Evolutionary conservation across 768 basidiomycete genomes (phyloP).

Genomic region (Mycena latifolia): DNA sequence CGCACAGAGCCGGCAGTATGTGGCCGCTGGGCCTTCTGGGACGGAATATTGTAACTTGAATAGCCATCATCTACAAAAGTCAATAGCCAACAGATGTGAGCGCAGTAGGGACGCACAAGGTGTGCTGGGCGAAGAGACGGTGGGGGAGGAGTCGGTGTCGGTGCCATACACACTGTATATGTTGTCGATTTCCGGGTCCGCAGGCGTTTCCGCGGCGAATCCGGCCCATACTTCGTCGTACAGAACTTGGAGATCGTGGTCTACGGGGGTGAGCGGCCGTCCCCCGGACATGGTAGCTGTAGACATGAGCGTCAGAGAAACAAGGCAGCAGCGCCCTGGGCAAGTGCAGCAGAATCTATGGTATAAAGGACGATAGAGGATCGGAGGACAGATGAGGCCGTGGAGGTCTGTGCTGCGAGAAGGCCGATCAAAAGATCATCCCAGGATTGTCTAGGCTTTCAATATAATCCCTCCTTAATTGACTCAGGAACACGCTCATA

Average conservation of each 20-base stretch:
- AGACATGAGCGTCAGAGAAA: slow-evolving; percentile 24
- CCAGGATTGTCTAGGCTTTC: too few species aligned
- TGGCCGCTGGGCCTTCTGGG: slow-evolving; percentile 18
- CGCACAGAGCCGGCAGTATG: slow-evolving; percentile 18
- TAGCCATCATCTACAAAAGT: slow-evolving; percentile 26
- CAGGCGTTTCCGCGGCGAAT: slow-evolving; percentile 31
- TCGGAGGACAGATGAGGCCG: slow-evolving; percentile 21
- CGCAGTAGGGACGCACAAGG: slow-evolving; percentile 25
- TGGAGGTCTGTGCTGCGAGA: background rate
- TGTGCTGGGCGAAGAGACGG: slow-evolving; percentile 26
- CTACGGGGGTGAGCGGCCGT: slow-evolving; percentile 28
- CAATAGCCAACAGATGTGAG: slow-evolving; percentile 1
- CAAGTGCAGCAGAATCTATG: background rate
- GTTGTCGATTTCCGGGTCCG: slow-evolving; percentile 29
- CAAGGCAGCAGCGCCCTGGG: slow-evolving; percentile 11
- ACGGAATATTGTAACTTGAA: slow-evolving; percentile 3
- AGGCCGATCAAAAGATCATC: background rate
- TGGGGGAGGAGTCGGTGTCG: slow-evolving; percentile 20
- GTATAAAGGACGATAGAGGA: background rate
- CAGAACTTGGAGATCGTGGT: slow-evolving; percentile 37
- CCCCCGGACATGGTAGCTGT: slow-evolving; percentile 27
- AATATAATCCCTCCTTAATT: too few species aligned
- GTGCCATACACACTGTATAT: slow-evolving; percentile 18
- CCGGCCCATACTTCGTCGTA: slow-evolving; percentile 39
- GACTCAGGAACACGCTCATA: too few species aligned